phyloP scores from a whole-genome alignment of 768 basidiomycete species.

The Lepiota venenata region DNA sequence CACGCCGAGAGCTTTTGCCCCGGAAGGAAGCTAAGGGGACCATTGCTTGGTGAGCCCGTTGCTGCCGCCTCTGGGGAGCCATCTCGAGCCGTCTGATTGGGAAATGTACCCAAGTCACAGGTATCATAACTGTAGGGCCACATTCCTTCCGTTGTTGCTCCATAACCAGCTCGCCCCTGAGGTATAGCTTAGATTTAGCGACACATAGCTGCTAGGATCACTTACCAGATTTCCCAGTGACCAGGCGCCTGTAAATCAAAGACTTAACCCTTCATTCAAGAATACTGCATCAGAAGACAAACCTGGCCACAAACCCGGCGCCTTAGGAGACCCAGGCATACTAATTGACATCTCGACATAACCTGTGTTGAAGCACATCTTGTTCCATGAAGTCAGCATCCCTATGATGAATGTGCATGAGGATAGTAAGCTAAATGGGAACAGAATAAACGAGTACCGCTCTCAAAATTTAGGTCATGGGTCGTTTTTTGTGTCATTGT shows the following conservation, averaged over 20 bases:
- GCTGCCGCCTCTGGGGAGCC: slow-evolving; percentile 53
- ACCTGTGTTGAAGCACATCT: slow-evolving; percentile 87
- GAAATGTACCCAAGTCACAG: slow-evolving; percentile 84
- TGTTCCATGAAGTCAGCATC: slow-evolving; percentile 86
- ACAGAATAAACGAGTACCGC: slow-evolving; percentile 44
- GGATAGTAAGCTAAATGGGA: slow-evolving; percentile 19
- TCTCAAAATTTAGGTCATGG: slow-evolving; percentile 79
- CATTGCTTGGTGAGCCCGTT: slow-evolving; percentile 43
- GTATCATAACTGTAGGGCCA: slow-evolving; percentile 81
- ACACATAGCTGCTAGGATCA: neutral
- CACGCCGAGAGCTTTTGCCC: slow-evolving; percentile 86
- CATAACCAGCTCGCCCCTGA: slow-evolving; percentile 82
- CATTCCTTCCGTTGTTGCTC: slow-evolving; percentile 82
- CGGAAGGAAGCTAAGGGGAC: slow-evolving; percentile 69
- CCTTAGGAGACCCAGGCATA: slow-evolving; percentile 53
- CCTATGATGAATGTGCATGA: slow-evolving; percentile 26
- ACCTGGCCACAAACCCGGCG: slow-evolving; percentile 81
- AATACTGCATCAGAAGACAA: neutral
- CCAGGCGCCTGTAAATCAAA: slow-evolving; percentile 46
- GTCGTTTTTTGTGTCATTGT: slow-evolving; percentile 64
- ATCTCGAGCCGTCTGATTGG: slow-evolving; percentile 65
- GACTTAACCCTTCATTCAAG: neutral
- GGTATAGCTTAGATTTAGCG: slow-evolving; percentile 16
- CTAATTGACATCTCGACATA: slow-evolving; percentile 77
- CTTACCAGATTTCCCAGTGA: slow-evolving; percentile 65